phyloP scores from a whole-genome alignment of 1,284 basidiomycete species.

The Heimioporus retisporus region DNA sequence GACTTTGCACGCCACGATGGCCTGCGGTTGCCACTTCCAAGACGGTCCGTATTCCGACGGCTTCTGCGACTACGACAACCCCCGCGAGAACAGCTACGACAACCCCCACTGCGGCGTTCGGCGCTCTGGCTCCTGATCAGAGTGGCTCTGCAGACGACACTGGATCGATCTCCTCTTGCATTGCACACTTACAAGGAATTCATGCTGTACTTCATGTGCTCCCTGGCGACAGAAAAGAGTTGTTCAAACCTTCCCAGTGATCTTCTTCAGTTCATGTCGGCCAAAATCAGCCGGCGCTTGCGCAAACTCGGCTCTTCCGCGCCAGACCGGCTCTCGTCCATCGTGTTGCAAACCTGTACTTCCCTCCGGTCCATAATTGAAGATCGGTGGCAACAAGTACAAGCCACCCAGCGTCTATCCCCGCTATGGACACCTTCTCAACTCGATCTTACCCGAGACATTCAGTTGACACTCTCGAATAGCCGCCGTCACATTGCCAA shows the following conservation, averaged over 20 bases:
- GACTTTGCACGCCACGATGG: background rate
- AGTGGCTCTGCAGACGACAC: background rate
- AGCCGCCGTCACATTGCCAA: too few relatives aligned
- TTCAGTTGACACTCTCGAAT: background rate
- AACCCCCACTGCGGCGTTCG: background rate
- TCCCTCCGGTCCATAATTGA: conserved; percentile 13
- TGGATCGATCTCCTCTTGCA: background rate
- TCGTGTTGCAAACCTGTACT: conserved; percentile 5
- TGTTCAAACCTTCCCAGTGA: conserved; percentile 38
- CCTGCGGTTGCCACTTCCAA: too few relatives aligned
- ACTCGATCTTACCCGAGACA: conserved; percentile 22
- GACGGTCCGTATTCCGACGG: too few relatives aligned
- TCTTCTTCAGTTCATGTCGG: background rate
- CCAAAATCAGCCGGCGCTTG: conserved; percentile 30
- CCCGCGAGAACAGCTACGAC: background rate
- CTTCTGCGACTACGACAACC: too few relatives aligned
- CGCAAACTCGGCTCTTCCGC: conserved; percentile 41
- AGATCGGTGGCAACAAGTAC: conserved; percentile 12
- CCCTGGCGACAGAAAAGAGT: conserved; percentile 37
- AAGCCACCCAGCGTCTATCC: conserved; percentile 16
- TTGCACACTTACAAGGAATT: background rate
- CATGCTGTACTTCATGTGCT: conserved; percentile 28
- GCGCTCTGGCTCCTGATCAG: background rate
- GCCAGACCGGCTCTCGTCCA: conserved; percentile 6
- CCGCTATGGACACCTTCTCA: conserved; percentile 35